These are phyloP conservation scores for Xylaria sp. DNA, from an alignment of 2,329 filamentous ascomycete species.

Conservation along the genomic window DNA sequence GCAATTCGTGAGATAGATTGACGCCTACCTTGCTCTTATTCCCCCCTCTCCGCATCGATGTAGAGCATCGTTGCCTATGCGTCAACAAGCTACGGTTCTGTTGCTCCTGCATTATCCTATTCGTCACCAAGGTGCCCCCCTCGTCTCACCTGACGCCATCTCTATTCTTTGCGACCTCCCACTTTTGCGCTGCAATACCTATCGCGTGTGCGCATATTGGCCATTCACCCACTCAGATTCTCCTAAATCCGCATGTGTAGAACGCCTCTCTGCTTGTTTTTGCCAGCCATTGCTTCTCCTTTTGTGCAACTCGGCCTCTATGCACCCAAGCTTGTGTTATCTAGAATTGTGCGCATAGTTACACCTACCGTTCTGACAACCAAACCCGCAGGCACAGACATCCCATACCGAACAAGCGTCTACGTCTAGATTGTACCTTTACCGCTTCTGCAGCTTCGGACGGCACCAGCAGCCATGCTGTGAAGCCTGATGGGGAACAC, in stretches of 20 bases:
- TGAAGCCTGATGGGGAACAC: conserved; percentile 23
- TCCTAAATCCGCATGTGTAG: not conserved
- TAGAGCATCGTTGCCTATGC: not conserved
- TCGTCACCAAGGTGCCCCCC: not conserved
- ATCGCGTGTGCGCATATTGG: too few species aligned
- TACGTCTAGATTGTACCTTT: not conserved
- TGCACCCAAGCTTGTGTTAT: not conserved
- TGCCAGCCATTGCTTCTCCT: not conserved
- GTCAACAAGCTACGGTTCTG: not conserved
- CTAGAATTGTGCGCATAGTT: not conserved
- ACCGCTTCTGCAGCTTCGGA: not conserved
- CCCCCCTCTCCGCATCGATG: not conserved
- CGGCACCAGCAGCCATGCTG: conserved; percentile 23
- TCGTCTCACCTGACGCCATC: not conserved
- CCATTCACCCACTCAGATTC: not conserved
- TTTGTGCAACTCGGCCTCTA: not conserved
- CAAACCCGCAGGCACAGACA: not conserved
- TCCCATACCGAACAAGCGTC: not conserved
- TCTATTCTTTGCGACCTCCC: not conserved
- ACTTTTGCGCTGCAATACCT: not conserved
- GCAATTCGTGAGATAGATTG: not conserved
- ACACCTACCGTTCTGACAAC: not conserved
- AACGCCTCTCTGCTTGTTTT: not conserved
- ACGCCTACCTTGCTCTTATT: too few species aligned
- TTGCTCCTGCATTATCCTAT: not conserved